Base-by-base conservation (phyloP, 768 basidiomycete species). In the Boletus insuetus region DNA sequence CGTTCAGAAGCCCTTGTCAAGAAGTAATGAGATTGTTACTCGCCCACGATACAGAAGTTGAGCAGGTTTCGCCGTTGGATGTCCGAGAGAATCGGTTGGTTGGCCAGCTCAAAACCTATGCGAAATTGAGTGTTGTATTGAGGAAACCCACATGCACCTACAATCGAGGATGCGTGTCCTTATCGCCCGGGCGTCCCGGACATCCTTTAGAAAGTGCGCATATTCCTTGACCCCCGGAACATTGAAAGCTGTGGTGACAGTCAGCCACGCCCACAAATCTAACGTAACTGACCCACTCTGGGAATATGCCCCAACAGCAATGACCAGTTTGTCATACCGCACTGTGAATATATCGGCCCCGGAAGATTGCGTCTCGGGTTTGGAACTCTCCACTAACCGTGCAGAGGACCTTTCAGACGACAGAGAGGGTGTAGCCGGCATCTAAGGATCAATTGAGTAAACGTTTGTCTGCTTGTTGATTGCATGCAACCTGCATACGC, bases 31-130 rank as follows among this genome's bases (percentile, higher is more conserved):
- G 17, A 58, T 47, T n/a, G 6, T 2, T 38, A 70, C 82, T 63
- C 71, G 73, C 93, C 94, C 45, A 94, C 91, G 46, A 95, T 83
- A 56, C 90, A 92, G 65, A 95, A 95, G 58, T 91, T 86, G 22
- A 95, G 80, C 13, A 95, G 72, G 56, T 86, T 84, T 51, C 84
- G 75, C 46, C 89, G 82, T 60, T 95, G 84, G 38, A 81, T 73
- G 54, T 92, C 91, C 1, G 87, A 82, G 14, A 91, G 73, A 2
- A 79, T 84, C 0, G 92, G 93, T 60, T 91, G 87, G 61, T 85
- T 86, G 3, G 93, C 93, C 63, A 91, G 88, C 65, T 94, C 92
- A 55, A 95, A 91, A 66, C 87, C 86, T 83, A 58, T 0, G 38
- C 2, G 17, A 13, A 13, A 35, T 43, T 54, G 16, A 34, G 32